Evolutionary conservation across 345 rosid genomes (phyloP), one percentile per base, ranked within the genome.

Genomic region (Stellera chamaejasme): DNA sequence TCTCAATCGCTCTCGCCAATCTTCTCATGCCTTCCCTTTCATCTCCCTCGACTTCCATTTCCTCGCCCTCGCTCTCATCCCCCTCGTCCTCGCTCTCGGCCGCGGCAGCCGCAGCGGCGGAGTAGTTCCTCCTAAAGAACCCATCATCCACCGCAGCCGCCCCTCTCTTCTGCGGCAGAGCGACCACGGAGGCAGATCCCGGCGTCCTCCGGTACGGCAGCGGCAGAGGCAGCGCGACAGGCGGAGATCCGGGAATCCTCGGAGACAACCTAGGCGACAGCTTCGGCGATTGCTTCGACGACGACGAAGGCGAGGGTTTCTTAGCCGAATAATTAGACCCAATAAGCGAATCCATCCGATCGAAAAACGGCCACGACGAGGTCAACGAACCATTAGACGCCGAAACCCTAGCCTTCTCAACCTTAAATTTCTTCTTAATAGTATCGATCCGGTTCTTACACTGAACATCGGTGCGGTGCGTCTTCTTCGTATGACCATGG

Each of bases 361-460:
- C 82, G 60, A 77, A 93, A 70, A 94, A 94, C 6, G 87, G 83
- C 99, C 99, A 94, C 0, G 88, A 63, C 16, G 96, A 87, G 27
- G 69, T 14, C 44, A 72, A 61, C 13, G 72, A 50, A 36, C 88
- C 84, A 62, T 62, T 65, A 13, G 99, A 82, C 39, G 84, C 71
- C 2, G 77, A 50, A 50, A 87, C 83, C 74, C 88, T 75, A 58
- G 87, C 83, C 63, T 82, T 94, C 85, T 94, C 99, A 73, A 75
- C 66, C 82, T 90, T 94, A 69, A 87, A 94, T 74, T 87, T 94
- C 74, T 94, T 94, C 85, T 94, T 90, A 14, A 94, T 72, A 43
- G 99, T 94, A 58, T 94, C 99, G 78, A 94, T 83, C 61, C 99
- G 88, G 74, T 94, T 94, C 77, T 94, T 94, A 48, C 99, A 90